These are phyloP conservation scores for Fusarium verticillioides DNA, from an alignment of 2,329 filamentous ascomycete genomes.

Conservation along the genomic window DNA sequence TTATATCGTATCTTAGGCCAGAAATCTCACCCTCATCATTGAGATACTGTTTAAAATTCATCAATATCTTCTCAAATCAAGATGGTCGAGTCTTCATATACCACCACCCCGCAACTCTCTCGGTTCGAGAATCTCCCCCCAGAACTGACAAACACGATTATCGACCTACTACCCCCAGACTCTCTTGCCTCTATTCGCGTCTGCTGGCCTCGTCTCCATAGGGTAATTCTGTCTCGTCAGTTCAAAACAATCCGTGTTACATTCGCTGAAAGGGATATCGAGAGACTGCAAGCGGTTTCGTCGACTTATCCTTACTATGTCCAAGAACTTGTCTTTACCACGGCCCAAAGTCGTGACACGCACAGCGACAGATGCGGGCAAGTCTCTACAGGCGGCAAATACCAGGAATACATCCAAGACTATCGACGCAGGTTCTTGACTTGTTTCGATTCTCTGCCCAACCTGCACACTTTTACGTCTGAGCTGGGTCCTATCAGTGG, in stretches of 20 bases:
- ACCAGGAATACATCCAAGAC: background rate
- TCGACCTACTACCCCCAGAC: background rate
- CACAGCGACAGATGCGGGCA: background rate
- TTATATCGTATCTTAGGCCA: background rate
- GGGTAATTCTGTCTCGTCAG: background rate
- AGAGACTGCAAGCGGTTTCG: background rate
- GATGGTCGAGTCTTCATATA: background rate
- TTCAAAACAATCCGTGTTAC: background rate
- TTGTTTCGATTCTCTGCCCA: background rate
- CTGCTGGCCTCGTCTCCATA: background rate
- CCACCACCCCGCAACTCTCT: background rate
- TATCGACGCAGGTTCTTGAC: background rate
- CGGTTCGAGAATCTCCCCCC: background rate
- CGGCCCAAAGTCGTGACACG: background rate
- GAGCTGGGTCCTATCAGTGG: background rate
- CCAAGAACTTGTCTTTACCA: slow-evolving; percentile 7
- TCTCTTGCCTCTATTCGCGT: background rate
- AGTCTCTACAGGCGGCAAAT: background rate
- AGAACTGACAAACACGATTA: background rate
- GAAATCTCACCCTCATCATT: background rate
- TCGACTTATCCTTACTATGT: background rate
- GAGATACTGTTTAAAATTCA: background rate
- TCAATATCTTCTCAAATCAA: background rate
- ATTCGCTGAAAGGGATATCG: background rate
- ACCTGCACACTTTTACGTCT: background rate